phyloP scores from a whole-genome alignment of 345 rosid genomes.

The Dipteronia sinensis region DNA sequence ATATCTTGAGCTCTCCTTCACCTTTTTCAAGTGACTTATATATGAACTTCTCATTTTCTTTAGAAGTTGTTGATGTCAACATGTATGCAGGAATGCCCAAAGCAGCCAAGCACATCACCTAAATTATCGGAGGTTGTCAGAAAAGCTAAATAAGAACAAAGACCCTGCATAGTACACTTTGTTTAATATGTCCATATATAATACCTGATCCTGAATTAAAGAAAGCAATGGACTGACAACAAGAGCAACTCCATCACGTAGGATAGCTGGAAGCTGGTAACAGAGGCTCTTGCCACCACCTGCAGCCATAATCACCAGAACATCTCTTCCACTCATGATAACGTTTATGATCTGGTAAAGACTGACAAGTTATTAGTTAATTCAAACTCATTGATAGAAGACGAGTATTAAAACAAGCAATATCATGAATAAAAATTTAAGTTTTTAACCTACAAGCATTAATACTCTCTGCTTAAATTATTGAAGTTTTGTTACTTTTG shows the following conservation, averaged over 20 bases:
- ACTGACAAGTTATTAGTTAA: conserved; percentile 11
- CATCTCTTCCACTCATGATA: conserved; percentile 79
- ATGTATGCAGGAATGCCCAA: conserved; percentile 80
- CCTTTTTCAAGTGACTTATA: conserved; percentile 93
- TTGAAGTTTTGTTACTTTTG: not conserved
- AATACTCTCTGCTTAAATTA: no score
- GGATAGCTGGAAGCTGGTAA: conserved; percentile 91
- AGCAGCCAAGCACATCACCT: conserved; percentile 95
- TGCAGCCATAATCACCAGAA: conserved; percentile 94
- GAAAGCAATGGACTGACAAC: conserved; percentile 96
- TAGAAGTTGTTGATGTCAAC: conserved; percentile 84
- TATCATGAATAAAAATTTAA: not conserved
- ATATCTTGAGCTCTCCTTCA: conserved; percentile 74
- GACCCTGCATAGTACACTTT: not conserved
- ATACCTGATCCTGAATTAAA: conserved; percentile 93
- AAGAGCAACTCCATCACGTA: conserved; percentile 69
- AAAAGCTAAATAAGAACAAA: not conserved
- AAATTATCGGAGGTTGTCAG: conserved; percentile 18
- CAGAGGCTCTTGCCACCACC: conserved; percentile 99
- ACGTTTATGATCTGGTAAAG: conserved; percentile 79
- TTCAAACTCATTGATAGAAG: not conserved
- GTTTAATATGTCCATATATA: not conserved
- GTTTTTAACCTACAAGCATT: not conserved
- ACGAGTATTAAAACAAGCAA: not conserved
- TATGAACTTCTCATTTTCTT: conserved; percentile 87